A percentile compares a stretch with the other conserved stretches of the same genome.
phyloP scores from a whole-genome alignment of 345 rosid species.

The Boechera divaricarpa region DNA sequence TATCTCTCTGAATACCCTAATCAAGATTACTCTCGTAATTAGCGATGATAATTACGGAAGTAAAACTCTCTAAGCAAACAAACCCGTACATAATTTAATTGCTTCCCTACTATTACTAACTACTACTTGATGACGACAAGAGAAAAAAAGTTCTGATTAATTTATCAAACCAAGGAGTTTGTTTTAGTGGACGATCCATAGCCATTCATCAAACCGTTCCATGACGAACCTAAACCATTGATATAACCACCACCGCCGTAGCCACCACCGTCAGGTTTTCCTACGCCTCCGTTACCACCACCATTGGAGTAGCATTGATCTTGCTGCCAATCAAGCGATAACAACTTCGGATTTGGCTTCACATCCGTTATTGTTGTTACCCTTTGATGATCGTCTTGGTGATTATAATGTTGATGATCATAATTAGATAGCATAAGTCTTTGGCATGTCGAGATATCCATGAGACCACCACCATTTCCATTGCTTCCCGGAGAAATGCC shows the following conservation, averaged over 20 bases:
- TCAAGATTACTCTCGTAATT: slow-evolving; percentile 33
- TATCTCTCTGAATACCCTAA: slow-evolving; percentile 26
- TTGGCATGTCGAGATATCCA: slow-evolving; percentile 59
- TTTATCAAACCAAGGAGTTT: slow-evolving; percentile 44
- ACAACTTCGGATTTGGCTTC: slow-evolving; percentile 71
- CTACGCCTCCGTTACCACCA: slow-evolving; percentile 29
- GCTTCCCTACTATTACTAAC: slow-evolving; percentile 16
- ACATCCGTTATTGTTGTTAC: slow-evolving; percentile 54
- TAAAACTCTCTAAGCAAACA: slow-evolving; percentile 33
- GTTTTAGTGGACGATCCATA: slow-evolving; percentile 44
- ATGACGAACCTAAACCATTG: slow-evolving; percentile 45
- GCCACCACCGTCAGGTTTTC: slow-evolving; percentile 47
- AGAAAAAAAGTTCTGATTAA: slow-evolving; percentile 10
- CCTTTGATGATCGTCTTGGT: slow-evolving; percentile 51
- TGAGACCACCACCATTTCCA: slow-evolving; percentile 50
- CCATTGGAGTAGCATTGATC: slow-evolving; percentile 65
- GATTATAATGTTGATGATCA: slow-evolving; percentile 51
- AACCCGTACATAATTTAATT: slow-evolving; percentile 26
- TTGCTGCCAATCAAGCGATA: slow-evolving; percentile 89
- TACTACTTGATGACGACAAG: slow-evolving; percentile 20
- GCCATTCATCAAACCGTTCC: slow-evolving; percentile 46
- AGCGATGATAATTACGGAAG: slow-evolving; percentile 8
- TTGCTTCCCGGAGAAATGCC: slow-evolving; percentile 37
- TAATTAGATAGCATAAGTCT: slow-evolving; percentile 63
- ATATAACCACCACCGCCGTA: slow-evolving; percentile 37